Base-by-base conservation (phyloP, 371 early-diverging fungal genomes). In the Mortierella sp. region DNA sequence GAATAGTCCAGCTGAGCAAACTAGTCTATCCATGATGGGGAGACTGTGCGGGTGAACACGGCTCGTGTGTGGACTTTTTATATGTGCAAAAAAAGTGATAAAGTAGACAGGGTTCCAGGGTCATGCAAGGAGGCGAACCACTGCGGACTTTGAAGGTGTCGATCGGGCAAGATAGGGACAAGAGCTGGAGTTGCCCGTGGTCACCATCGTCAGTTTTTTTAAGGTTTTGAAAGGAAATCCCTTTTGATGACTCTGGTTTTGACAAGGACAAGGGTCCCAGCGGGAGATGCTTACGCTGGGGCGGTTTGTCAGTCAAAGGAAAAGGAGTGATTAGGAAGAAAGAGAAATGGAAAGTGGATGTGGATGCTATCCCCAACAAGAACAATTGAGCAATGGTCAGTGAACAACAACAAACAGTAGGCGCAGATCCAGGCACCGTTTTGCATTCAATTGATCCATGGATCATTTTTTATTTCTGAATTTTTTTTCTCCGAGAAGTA, bases 31-130 rank as follows among this genome's bases (percentile, higher is more conserved):
- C 61, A 58, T 58, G 61, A 58, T 58, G 37, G 10, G n/a, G 24
- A 34, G 34, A 34, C 61, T 58, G 37, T 34, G 61, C 61, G 61
- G 61, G 61, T 58, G 61, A 58, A 58, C 61, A 58, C 61, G 61
- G 61, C 61, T 37, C 34, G 34, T 14, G 31, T 9, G 37, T 9
- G 4, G 37, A 26, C 55, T 8, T 34, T 58, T 58, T 53, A 58
- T 58, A 58, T 22, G 61, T 31, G 34, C 34, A 22, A 34, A 58
- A 22, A 5, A 48, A 55, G 29, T 13, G 53, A 53, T 24, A 53
- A 22, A 53, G 29, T n/a, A n/a, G n/a, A n/a, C n/a, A 11, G 55
- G 9, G 61, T 58, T 58, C 61, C 37, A 58, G 61, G 61, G 61
- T 58, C 61, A 58, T 58, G 55, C 31, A 16, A 55, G 31, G 29